phyloP scores from a whole-genome alignment of 352 stramenopile species.

The Blastocystis sp. region DNA sequence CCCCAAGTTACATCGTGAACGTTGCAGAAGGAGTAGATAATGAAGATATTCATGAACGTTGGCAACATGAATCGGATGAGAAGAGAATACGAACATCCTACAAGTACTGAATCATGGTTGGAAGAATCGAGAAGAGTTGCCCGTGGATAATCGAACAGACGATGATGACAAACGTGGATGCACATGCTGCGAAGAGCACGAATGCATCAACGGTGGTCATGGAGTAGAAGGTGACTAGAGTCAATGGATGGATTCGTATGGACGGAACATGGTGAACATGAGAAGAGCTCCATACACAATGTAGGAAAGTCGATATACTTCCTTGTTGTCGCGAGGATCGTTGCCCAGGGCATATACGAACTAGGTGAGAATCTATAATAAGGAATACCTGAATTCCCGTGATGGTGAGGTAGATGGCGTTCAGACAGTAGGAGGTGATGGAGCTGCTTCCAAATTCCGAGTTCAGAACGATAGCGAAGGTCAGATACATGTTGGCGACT shows the following conservation, averaged over 20 bases:
- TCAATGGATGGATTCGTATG: background rate
- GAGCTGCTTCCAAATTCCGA: conserved; percentile 35
- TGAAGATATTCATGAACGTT: conserved; percentile 61
- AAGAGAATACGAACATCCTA: background rate
- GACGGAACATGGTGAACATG: conserved; percentile 56
- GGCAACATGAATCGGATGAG: conserved; percentile 56
- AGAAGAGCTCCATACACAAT: conserved; percentile 45
- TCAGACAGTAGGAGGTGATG: conserved; percentile 31
- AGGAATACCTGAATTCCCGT: conserved; percentile 24
- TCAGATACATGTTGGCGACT: conserved; percentile 54
- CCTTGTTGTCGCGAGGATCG: conserved; percentile 44
- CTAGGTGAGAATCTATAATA: background rate
- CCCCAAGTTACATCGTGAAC: conserved; percentile 61
- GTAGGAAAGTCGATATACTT: conserved; percentile 51
- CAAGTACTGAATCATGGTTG: conserved; percentile 54
- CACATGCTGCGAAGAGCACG: conserved; percentile 37
- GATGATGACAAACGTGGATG: conserved; percentile 53
- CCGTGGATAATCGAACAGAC: conserved; percentile 53
- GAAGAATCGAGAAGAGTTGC: conserved; percentile 52
- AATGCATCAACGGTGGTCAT: conserved; percentile 34
- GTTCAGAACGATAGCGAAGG: conserved; percentile 53
- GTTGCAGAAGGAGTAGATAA: conserved; percentile 62
- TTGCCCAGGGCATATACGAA: conserved; percentile 54
- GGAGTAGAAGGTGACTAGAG: conserved; percentile 50
- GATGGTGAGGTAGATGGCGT: conserved; percentile 47